Evolutionary conservation across 2,329 filamentous ascomycete genomes (phyloP).

Genomic region (Lachnum nothofagi): DNA sequence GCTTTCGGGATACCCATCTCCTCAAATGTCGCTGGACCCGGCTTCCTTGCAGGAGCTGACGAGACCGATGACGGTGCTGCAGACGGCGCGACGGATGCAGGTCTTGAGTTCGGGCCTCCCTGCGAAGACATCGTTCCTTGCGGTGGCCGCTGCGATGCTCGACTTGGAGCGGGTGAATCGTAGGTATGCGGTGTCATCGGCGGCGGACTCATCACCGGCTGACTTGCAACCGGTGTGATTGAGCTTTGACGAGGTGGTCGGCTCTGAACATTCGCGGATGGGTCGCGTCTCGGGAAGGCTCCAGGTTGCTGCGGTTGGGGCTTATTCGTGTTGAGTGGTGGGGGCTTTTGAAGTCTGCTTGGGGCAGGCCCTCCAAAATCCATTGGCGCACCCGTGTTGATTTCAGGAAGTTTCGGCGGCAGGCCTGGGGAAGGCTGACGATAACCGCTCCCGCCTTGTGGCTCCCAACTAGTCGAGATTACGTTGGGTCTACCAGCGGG

Average conservation of each 20-base stretch:
- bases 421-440: constrained; percentile 36
- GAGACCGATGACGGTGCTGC: constrained; percentile 10
- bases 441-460: constrained; percentile 39
- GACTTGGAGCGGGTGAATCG: not conserved
- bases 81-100: constrained; percentile 7
- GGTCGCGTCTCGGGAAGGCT: not conserved
- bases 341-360: constrained; percentile 18
- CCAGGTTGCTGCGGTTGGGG: no score
- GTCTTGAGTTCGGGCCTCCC: constrained; percentile 11
- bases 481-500: constrained; percentile 25
- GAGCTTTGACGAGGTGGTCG: constrained; percentile 24
- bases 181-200: not conserved
- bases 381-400: constrained; percentile 17
- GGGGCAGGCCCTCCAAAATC: constrained; percentile 14
- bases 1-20: constrained; percentile 91
- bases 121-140: constrained; percentile 22
- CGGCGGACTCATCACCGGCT: constrained; percentile 15
- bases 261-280: constrained; percentile 11
- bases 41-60: constrained; percentile 21
- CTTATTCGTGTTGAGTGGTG: constrained; percentile 22
- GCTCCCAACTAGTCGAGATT: constrained; percentile 42
- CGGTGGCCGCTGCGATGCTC: constrained; percentile 16
- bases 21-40: constrained; percentile 91
- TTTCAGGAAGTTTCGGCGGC: constrained; percentile 18
- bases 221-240: constrained; percentile 12